A percentile compares a stretch with the other conserved stretches of the same genome.
phyloP scores from a whole-genome alignment of 2,329 filamentous ascomycete genomes.

The Xenosphaeropsis pyriputrescens region DNA sequence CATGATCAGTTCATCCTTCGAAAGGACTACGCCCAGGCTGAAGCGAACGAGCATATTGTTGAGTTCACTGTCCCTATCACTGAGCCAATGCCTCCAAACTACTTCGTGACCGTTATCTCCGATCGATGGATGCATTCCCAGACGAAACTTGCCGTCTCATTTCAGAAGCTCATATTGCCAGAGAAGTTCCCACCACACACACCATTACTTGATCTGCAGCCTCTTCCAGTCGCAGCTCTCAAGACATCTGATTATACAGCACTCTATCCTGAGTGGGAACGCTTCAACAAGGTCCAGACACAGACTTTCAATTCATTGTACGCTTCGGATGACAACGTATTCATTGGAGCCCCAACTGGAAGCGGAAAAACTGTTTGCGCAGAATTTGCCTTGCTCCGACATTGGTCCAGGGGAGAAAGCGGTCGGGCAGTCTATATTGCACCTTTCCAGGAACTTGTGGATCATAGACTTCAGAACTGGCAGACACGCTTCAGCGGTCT shows the following conservation, averaged over 20 bases:
- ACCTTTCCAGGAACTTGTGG: slow-evolving; percentile 86
- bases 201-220: slow-evolving; percentile 80
- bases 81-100: slow-evolving; percentile 96
- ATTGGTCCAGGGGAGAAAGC: slow-evolving; percentile 61
- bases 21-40: slow-evolving; percentile 71
- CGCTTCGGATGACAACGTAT: slow-evolving; percentile 82
- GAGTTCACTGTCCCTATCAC: slow-evolving; percentile 95
- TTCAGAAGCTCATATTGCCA: slow-evolving; percentile 86
- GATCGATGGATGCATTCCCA: slow-evolving; percentile 98
- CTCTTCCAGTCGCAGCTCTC: slow-evolving; percentile 74
- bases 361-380: slow-evolving; percentile 96
- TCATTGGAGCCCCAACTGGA: slow-evolving; percentile 82
- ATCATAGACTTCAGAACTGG: slow-evolving; percentile 75
- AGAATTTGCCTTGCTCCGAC: slow-evolving; percentile 79
- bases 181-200: slow-evolving; percentile 95
- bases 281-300: slow-evolving; percentile 96
- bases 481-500: slow-evolving; percentile 57
- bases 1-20: slow-evolving; percentile 89
- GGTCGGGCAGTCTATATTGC: slow-evolving; percentile 87
- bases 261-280: slow-evolving; percentile 70
- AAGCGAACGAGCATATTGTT: slow-evolving; percentile 85
- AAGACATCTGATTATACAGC: slow-evolving; percentile 72
- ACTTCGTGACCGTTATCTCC: slow-evolving; percentile 89
- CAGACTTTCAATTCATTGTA: slow-evolving; percentile 93
- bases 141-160: slow-evolving; percentile 82